These are phyloP conservation scores for Cordyceps sp. DNA, from an alignment of 2,329 filamentous ascomycete genomes.

Conservation along the genomic window DNA sequence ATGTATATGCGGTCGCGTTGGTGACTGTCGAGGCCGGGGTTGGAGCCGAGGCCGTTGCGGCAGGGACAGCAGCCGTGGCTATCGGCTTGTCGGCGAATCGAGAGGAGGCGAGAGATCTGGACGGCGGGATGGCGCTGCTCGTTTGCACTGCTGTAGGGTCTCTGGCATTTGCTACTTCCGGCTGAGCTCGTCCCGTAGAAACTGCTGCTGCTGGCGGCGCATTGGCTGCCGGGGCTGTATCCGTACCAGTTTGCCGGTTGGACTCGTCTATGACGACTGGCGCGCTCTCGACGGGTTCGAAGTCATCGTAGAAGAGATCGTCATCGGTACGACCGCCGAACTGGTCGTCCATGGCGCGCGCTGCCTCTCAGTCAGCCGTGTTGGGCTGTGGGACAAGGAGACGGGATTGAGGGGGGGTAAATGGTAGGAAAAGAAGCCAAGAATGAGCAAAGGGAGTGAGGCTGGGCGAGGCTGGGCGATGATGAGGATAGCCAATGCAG, in stretches of 20 bases:
- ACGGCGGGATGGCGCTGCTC: neutral
- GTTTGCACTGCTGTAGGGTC: neutral
- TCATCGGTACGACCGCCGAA: conserved; percentile 45
- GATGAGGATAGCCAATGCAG: too few species aligned
- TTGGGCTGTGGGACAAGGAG: too few species aligned
- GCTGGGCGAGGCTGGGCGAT: too few species aligned
- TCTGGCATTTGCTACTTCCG: neutral
- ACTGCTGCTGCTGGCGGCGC: neutral
- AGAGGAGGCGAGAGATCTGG: conserved; percentile 13
- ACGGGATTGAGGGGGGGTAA: too few species aligned
- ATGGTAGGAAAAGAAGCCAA: too few species aligned
- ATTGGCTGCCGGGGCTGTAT: too few species aligned
- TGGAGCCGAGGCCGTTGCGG: neutral
- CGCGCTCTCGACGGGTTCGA: conserved; percentile 33
- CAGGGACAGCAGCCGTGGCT: neutral
- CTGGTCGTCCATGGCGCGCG: conserved; percentile 36
- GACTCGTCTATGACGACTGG: conserved; percentile 10
- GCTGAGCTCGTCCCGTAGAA: too few species aligned
- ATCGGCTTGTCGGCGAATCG: conserved; percentile 16
- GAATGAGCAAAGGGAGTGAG: too few species aligned
- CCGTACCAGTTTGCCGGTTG: too few species aligned
- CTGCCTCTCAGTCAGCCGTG: too few species aligned
- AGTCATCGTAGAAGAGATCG: conserved; percentile 45
- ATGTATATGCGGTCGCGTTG: conserved; percentile 2
- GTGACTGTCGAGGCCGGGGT: neutral